These are phyloP conservation scores for Boletus pseudopeckii DNA, from an alignment of 768 basidiomycete genomes.

Conservation along the genomic window DNA sequence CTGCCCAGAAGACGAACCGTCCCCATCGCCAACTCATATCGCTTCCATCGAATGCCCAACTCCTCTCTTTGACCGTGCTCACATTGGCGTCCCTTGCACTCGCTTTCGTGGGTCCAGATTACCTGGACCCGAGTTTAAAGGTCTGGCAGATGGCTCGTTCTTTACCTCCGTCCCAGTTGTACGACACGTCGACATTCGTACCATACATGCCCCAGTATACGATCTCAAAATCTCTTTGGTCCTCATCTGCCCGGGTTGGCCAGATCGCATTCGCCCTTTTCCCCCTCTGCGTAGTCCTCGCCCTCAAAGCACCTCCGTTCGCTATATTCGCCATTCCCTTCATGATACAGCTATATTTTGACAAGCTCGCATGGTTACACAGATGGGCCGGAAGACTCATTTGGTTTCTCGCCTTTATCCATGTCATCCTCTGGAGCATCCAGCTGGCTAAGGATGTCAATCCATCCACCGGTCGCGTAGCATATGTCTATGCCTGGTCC, in stretches of 20 bases:
- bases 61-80: conserved; percentile 48
- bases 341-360: conserved; percentile 64
- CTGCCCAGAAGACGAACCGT: conserved; percentile 31
- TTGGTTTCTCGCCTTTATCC: conserved; percentile 58
- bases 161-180: conserved; percentile 28
- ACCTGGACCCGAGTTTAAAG: conserved; percentile 50
- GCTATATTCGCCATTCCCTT: conserved; percentile 65
- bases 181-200: conserved; percentile 33
- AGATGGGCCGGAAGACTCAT: conserved; percentile 68
- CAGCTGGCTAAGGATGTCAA: conserved; percentile 56
- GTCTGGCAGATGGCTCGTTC: conserved; percentile 40
- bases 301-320: conserved; percentile 68
- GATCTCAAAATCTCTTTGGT: conserved; percentile 70
- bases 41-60: conserved; percentile 62
- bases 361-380: conserved; percentile 72
- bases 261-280: conserved; percentile 69
- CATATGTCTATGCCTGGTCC: conserved; percentile 50
- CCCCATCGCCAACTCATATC: conserved; percentile 42
- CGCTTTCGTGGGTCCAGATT: conserved; percentile 63
- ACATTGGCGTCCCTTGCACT: conserved; percentile 42
- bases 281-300: conserved; percentile 67
- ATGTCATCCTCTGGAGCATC: conserved; percentile 67
- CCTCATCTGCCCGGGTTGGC: conserved; percentile 61
- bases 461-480: conserved; percentile 38
- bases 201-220: conserved; percentile 51